phyloP scores from a whole-genome alignment of 2,329 filamentous ascomycete genomes.

The Ilyonectria destructans region DNA sequence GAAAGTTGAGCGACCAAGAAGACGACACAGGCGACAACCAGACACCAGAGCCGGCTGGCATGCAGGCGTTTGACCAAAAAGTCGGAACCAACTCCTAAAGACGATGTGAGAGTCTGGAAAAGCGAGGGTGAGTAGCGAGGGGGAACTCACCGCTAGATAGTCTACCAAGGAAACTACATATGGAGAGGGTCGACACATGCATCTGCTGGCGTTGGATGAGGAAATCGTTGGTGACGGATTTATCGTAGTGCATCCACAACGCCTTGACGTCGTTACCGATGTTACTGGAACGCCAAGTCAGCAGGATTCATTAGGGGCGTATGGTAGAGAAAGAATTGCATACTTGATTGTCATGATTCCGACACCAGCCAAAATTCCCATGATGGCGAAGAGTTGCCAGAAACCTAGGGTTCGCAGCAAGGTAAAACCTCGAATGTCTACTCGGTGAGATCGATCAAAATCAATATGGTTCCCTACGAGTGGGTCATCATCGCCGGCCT shows the following conservation, averaged over 20 bases:
- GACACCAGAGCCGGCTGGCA: constrained; percentile 91
- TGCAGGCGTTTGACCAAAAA: constrained; percentile 86
- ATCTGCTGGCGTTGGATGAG: constrained; percentile 88
- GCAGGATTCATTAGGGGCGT: constrained; percentile 15
- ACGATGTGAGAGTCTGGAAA: constrained; percentile 36
- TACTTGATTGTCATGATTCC: constrained; percentile 99
- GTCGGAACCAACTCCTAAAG: constrained; percentile 87
- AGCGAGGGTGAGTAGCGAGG: background rate
- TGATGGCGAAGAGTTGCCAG: constrained; percentile 90
- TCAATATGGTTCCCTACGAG: constrained; percentile 75
- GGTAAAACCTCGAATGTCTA: constrained; percentile 91
- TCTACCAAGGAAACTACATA: constrained; percentile 88
- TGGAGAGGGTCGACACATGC: constrained; percentile 94
- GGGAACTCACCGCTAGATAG: constrained; percentile 77
- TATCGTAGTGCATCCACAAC: constrained; percentile 90
- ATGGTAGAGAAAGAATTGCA: constrained; percentile 50
- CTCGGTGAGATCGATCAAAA: constrained; percentile 81
- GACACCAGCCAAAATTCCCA: constrained; percentile 93
- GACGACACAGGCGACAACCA: constrained; percentile 82
- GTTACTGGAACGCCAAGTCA: constrained; percentile 74
- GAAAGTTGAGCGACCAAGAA: constrained; percentile 87
- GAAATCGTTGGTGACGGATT: constrained; percentile 79
- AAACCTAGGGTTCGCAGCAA: constrained; percentile 84
- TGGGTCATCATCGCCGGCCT: constrained; percentile 62
- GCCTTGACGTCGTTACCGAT: constrained; percentile 93